Evolutionary conservation across 2,329 filamentous ascomycete species (phyloP), one percentile per base, ranked within the genome.

Genomic region (Plectosphaerella sp.): DNA sequence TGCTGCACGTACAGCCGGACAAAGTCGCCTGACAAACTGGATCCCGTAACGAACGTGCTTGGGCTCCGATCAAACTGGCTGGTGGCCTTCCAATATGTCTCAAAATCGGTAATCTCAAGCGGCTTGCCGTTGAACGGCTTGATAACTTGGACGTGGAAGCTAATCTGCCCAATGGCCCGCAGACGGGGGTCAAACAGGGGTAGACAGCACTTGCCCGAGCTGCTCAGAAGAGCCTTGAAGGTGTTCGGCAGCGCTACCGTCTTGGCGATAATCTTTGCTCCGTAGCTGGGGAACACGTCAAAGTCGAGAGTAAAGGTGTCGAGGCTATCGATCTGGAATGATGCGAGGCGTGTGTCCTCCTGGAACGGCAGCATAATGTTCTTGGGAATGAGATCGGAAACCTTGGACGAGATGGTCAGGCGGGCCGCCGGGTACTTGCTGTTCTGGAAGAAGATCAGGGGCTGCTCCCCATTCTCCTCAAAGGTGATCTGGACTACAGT

Each of bases 21-120:
- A 67, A 97, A 97, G 63, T 97, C 89, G n/a, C 94, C 94, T 3
- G 91, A 95, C 51, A 99, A 71, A 71, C 93, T 97, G 10, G 93
- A 97, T 1, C 93, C 94, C 0, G 93, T 97, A 16, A 99, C 90
- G 22, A 97, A 83, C 22, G 91, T 89, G 64, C 83, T 94, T 22
- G 88, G 87, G 46, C 91, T 89, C 48, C 89, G 86, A 66, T 96
- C 91, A 47, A 94, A 81, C 61, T 96, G 91, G 63, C 91, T 96
- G 1, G 94, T 99, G 0, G 93, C 93, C 70, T 97, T 99, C 94
- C 94, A 99, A 70, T 99, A 99, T 0, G 94, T 97, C 57, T 96
- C 94, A 62, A 97, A 99, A 64, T 97, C 92, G 1, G 94, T 96
- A 55, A 99, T 97, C 68, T 99, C 94, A 20, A 99, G 76, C 4